A percentile compares a stretch with the other conserved stretches of the same genome.
Conservation (phyloP, 768 basidiomycete genomes). For the Antrodiella citrinella region DNA sequence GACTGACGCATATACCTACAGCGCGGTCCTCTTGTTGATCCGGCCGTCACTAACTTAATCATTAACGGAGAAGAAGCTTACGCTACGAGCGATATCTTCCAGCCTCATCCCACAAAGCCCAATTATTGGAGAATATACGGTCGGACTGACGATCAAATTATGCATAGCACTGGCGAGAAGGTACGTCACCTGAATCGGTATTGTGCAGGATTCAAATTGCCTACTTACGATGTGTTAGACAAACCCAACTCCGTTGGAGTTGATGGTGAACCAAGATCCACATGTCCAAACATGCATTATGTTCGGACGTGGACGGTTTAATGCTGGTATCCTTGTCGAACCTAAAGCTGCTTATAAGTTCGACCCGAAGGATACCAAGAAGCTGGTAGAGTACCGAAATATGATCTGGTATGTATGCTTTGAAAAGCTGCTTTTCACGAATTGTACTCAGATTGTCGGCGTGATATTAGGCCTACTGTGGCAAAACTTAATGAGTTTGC, state of each 20-base stretch:
- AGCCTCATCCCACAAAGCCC: conserved; percentile 31
- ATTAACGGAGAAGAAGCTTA: conserved; percentile 25
- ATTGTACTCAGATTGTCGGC: not conserved
- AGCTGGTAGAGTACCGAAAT: conserved; percentile 18
- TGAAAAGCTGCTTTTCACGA: too few species aligned
- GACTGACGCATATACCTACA: not conserved
- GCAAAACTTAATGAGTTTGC: conserved; percentile 33
- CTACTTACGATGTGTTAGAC: conserved; percentile 17
- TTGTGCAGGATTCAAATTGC: not conserved
- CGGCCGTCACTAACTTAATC: conserved; percentile 24
- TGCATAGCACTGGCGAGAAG: conserved; percentile 26
- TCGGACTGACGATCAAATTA: conserved; percentile 38
- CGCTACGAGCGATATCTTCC: conserved; percentile 32
- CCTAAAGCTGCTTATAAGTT: conserved; percentile 19
- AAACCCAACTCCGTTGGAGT: conserved; percentile 28
- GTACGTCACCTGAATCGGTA: conserved; percentile 1
- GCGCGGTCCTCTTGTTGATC: conserved; percentile 1
- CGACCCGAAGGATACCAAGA: conserved; percentile 16
- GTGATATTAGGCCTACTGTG: conserved; percentile 29
- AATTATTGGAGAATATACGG: conserved; percentile 32
- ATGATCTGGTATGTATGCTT: conserved; percentile 18
- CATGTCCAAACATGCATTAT: conserved; percentile 22
- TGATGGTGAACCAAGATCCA: conserved; percentile 24
- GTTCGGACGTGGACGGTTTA: conserved; percentile 26
- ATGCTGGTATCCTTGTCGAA: conserved; percentile 26